Evolutionary conservation across 306 rosid genomes (phyloP), one percentile per base, ranked within the genome.

Genomic region (Pachyrhizus erosus): DNA sequence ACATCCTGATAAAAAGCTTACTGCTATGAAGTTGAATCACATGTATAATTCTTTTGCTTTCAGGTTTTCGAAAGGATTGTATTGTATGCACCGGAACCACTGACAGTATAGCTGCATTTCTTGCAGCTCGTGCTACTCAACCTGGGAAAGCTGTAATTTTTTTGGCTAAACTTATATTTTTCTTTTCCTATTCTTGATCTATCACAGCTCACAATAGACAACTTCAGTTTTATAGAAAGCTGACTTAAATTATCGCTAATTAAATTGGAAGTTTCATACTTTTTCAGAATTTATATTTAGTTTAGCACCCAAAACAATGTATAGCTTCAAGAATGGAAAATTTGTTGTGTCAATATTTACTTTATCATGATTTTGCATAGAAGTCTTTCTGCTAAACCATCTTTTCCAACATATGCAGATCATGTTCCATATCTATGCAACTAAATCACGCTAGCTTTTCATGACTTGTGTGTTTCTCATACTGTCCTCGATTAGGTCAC

Each of bases 81-180:
- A 85, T 76, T 80, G 95, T 89, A 55, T 94, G 97, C 88, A 62
- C 92, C 0, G 98, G 98, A 91, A 94, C 98, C 84, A 94, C 98
- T 5, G 98, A 94, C 83, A 94, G 98, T 69, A 91, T 94, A 79
- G 98, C 98, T 57, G 98, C 98, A 37, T 92, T 94, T 88, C 93
- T 92, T 68, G 98, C 98, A 18, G 94, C 98, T 73, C 89, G 91
- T 29, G 98, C 93, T 66, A 91, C 91, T 66, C 83, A 88, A 76
- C 91, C 97, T 1, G 98, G 98, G 81, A 83, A 94, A 86, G 97
- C 98, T 66, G 98, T 92, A 81, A 89, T 70, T 58, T 80, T 73
- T 77, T 70, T 65, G 4, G 62, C 73, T n/a, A 54, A 69, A 71
- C 18, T 70, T 54, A n/a, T 61, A 37, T 73, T 62, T 61, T 13